phyloP scores from a whole-genome alignment of 139 green algal species.

The Chlamydomonas sphaeroides region DNA sequence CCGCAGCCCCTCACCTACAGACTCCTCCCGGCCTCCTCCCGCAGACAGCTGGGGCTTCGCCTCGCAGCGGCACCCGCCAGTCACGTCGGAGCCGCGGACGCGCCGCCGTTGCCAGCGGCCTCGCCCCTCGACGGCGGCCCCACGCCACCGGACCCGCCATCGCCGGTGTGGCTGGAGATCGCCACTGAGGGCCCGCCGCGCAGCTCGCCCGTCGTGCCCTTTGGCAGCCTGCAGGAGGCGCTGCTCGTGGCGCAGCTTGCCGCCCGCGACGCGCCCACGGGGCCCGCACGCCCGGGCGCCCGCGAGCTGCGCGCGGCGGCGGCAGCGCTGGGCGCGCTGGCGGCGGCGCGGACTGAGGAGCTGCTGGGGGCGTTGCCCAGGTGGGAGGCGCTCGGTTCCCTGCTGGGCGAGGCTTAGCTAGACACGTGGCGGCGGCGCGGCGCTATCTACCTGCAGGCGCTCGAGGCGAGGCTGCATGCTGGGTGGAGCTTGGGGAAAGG shows the following conservation, averaged over 20 bases:
- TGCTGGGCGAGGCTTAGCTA: background rate
- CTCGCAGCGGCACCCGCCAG: background rate
- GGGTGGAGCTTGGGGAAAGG: background rate
- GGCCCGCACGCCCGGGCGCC: background rate
- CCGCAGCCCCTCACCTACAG: no score
- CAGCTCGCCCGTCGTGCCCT: background rate
- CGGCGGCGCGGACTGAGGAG: background rate
- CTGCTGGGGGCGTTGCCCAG: background rate
- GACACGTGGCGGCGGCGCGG: no score
- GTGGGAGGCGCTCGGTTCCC: slow-evolving; percentile 4
- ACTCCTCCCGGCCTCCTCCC: no score
- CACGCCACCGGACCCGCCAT: background rate
- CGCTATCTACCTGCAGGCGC: no score
- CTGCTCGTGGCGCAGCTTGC: background rate
- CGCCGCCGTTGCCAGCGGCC: background rate
- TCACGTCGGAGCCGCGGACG: background rate
- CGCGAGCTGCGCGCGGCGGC: background rate
- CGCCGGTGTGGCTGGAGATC: background rate
- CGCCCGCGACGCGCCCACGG: background rate
- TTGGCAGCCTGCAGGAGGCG: background rate
- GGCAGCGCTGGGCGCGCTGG: background rate
- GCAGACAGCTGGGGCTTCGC: no score
- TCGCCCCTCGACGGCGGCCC: no score
- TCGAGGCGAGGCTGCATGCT: background rate
- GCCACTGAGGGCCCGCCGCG: background rate